Evolutionary conservation across 2,329 filamentous ascomycete species (phyloP).

Genomic region (Neofusicoccum sp.): DNA sequence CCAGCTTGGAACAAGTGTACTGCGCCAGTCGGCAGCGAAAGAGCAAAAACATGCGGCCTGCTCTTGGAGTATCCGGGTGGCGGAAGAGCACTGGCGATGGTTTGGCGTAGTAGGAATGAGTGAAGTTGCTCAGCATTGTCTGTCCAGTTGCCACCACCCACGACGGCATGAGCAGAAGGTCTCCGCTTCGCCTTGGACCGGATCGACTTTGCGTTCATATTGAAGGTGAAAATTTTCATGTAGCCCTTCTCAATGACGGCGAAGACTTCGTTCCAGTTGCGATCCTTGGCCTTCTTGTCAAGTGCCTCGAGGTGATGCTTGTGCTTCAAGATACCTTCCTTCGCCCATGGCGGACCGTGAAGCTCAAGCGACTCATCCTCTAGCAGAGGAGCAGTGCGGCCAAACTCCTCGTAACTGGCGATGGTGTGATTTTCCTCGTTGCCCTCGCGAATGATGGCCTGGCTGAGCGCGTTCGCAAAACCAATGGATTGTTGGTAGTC

Average conservation of each 20-base stretch:
- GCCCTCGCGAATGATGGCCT: conserved; percentile 94
- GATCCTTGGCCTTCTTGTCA: conserved; percentile 90
- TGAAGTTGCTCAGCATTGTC: conserved; percentile 91
- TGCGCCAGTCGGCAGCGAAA: conserved; percentile 87
- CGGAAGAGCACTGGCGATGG: conserved; percentile 86
- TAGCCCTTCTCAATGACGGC: conserved; percentile 94
- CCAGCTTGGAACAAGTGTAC: conserved; percentile 99
- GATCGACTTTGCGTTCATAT: conserved; percentile 71
- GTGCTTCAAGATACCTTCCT: conserved; percentile 93
- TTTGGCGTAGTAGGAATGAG: conserved; percentile 85
- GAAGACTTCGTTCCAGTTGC: conserved; percentile 94
- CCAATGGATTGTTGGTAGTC: conserved; percentile 97
- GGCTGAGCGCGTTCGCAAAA: conserved; percentile 93
- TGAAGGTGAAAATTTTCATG: conserved; percentile 93
- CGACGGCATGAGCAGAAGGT: conserved; percentile 64
- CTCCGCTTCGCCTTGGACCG: conserved; percentile 65
- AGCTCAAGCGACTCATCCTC: conserved; percentile 94
- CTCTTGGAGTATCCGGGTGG: conserved; percentile 90
- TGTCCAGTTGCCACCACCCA: conserved; percentile 97
- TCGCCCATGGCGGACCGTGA: conserved; percentile 94
- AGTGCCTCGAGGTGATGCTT: conserved; percentile 92
- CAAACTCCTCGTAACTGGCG: conserved; percentile 58
- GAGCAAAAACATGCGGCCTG: conserved; percentile 89
- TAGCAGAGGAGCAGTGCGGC: conserved; percentile 66
- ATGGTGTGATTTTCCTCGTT: conserved; percentile 71